A percentile compares a stretch with the other conserved stretches of the same genome.
Conservation (phyloP, 306 rosid species). For the Hippophae rhamnoides region DNA sequence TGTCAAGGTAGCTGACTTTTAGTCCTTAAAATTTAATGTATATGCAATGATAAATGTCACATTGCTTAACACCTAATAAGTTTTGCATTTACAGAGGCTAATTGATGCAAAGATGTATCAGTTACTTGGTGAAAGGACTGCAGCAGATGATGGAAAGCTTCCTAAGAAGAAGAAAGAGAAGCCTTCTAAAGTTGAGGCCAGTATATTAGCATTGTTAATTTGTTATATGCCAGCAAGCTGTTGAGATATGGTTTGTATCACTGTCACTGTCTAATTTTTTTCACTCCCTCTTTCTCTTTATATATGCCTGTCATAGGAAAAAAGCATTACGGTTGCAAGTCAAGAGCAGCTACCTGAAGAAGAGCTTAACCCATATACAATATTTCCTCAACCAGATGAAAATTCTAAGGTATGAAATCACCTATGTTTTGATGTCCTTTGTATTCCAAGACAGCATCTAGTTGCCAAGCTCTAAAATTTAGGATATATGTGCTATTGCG, state of each 20-base stretch:
- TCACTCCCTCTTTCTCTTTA: not conserved
- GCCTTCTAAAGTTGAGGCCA: slow-evolving; percentile 77
- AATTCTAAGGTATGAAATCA: slow-evolving; percentile 58
- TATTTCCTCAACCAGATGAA: slow-evolving; percentile 78
- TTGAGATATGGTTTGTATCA: slow-evolving; percentile 8
- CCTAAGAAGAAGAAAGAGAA: slow-evolving; percentile 83
- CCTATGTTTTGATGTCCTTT: not conserved
- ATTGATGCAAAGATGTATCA: slow-evolving; percentile 62
- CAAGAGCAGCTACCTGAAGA: slow-evolving; percentile 73
- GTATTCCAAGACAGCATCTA: not conserved
- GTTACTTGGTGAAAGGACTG: slow-evolving; percentile 85
- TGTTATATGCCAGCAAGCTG: slow-evolving; percentile 3
- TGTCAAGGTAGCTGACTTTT: slow-evolving; percentile 53
- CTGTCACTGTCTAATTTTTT: slow-evolving; percentile 1
- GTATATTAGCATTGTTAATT: slow-evolving; percentile 12
- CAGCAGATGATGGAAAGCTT: slow-evolving; percentile 78
- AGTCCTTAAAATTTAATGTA: not conserved
- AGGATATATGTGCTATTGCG: too few species aligned
- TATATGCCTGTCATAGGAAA: slow-evolving; percentile 35
- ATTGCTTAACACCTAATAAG: not conserved
- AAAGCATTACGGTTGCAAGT: slow-evolving; percentile 34
- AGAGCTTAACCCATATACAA: slow-evolving; percentile 67
- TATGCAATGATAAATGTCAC: not conserved
- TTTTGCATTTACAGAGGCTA: slow-evolving; percentile 40
- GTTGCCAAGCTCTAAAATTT: not conserved